Conservation (phyloP, 2,329 filamentous ascomycete genomes). For the Aspergillus fumigatus region DNA sequence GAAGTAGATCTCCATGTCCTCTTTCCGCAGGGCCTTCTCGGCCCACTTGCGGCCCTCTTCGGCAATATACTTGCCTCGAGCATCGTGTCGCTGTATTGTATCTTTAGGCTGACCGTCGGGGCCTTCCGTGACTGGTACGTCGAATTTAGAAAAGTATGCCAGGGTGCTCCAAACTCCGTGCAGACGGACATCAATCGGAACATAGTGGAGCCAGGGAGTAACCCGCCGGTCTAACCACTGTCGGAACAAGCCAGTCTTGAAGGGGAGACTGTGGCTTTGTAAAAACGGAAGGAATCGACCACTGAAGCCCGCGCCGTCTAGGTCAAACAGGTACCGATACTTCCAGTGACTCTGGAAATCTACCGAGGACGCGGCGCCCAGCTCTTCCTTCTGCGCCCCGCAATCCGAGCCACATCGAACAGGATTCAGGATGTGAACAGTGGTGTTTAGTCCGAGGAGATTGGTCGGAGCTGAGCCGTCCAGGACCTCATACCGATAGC, state of each 20-base stretch:
- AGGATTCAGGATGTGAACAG: slow-evolving; percentile 57
- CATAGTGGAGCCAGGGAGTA: slow-evolving; percentile 73
- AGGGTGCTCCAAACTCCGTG: slow-evolving; percentile 70
- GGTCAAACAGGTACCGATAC: slow-evolving; percentile 66
- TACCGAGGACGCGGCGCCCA: slow-evolving; percentile 43
- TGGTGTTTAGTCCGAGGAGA: slow-evolving; percentile 51
- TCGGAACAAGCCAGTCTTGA: slow-evolving; percentile 66
- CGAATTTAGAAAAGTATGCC: slow-evolving; percentile 64
- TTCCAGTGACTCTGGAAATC: slow-evolving; percentile 58
- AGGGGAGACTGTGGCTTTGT: slow-evolving; percentile 62
- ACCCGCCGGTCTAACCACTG: slow-evolving; percentile 76
- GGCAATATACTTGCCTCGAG: slow-evolving; percentile 62
- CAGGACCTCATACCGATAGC: slow-evolving; percentile 55
- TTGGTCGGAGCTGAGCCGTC: slow-evolving; percentile 30
- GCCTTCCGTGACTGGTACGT: slow-evolving; percentile 13
- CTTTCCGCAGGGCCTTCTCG: slow-evolving; percentile 56
- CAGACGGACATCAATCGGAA: slow-evolving; percentile 69
- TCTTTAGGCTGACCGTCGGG: slow-evolving; percentile 41
- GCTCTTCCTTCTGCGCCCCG: slow-evolving; percentile 48
- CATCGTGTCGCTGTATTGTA: slow-evolving; percentile 46
- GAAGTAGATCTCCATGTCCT: slow-evolving; percentile 77
- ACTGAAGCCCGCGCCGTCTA: slow-evolving; percentile 65
- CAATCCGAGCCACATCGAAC: slow-evolving; percentile 54
- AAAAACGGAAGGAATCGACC: slow-evolving; percentile 62
- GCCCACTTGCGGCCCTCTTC: slow-evolving; percentile 64